phyloP scores from a whole-genome alignment of 768 basidiomycete genomes.

The Saitozyma sp. region DNA sequence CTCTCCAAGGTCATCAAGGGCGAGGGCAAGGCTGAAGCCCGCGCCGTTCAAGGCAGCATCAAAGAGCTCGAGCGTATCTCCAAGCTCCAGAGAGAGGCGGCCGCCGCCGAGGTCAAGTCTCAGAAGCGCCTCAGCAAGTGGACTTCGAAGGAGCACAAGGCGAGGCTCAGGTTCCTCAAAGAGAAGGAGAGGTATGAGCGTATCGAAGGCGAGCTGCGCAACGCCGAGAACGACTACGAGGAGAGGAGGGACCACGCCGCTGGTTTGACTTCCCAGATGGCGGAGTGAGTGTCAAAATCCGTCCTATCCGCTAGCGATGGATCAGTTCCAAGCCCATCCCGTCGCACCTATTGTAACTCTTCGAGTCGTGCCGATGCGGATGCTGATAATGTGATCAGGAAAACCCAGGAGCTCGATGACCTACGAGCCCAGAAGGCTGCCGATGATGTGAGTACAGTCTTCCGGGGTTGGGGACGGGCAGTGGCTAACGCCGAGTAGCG shows the following conservation, averaged over 20 bases:
- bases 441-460: slow-evolving; percentile 59
- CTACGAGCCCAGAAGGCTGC: slow-evolving; percentile 65
- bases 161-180: slow-evolving; percentile 63
- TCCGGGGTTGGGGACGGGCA: too few relatives aligned
- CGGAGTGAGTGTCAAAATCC: slow-evolving; percentile 51
- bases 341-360: too few relatives aligned
- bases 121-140: slow-evolving; percentile 61
- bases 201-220: slow-evolving; percentile 48
- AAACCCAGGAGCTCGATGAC: slow-evolving; percentile 71
- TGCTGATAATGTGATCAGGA: slow-evolving; percentile 37
- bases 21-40: slow-evolving; percentile 69
- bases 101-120: slow-evolving; percentile 63
- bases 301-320: background rate
- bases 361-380: too few relatives aligned
- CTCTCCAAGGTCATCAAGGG: slow-evolving; percentile 69
- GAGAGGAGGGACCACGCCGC: slow-evolving; percentile 62
- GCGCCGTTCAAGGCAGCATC: slow-evolving; percentile 63
- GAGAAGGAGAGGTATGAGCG: slow-evolving; percentile 58
- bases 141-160: slow-evolving; percentile 63
- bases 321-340: too few relatives aligned
- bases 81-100: slow-evolving; percentile 65
- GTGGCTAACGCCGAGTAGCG: slow-evolving; percentile 32
- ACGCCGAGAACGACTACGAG: slow-evolving; percentile 51
- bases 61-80: slow-evolving; percentile 69
- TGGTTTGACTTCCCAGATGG: slow-evolving; percentile 64